Percentiles rank a stretch among this genome's conserved stretches.
Evolutionary conservation across 2,329 filamentous ascomycete species (phyloP).

Genomic region (Aspergillus bombycis): DNA sequence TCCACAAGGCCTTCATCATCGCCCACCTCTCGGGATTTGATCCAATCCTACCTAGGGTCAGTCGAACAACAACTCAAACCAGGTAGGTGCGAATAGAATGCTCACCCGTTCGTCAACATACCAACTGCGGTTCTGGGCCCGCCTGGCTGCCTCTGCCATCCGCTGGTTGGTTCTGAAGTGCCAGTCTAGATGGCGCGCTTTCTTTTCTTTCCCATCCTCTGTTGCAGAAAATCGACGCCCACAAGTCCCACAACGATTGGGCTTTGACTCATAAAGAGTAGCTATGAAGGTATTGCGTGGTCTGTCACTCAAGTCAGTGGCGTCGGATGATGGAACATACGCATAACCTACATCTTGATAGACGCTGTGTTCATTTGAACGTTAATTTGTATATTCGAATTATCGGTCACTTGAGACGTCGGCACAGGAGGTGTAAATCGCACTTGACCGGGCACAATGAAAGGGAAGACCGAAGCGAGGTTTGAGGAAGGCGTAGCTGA

Average conservation of each 20-base stretch:
- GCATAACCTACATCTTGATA: conserved; percentile 68
- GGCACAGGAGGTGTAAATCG: conserved; percentile 40
- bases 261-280: conserved; percentile 76
- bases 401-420: conserved; percentile 36
- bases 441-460: conserved; percentile 42
- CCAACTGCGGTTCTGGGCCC: conserved; percentile 90
- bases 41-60: conserved; percentile 71
- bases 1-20: conserved; percentile 60
- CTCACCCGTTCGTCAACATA: conserved; percentile 85
- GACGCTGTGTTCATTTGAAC: conserved; percentile 66
- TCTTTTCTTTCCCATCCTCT: conserved; percentile 78
- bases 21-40: conserved; percentile 77
- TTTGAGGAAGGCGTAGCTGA: conserved; percentile 41
- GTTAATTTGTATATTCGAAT: conserved; percentile 21
- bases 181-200: conserved; percentile 95
- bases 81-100: conserved; percentile 14
- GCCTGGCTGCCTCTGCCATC: conserved; percentile 81
- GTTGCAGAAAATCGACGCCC: conserved; percentile 82
- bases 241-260: conserved; percentile 88
- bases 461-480: conserved; percentile 44
- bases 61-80: conserved; percentile 4
- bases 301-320: conserved; percentile 46
- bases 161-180: conserved; percentile 93
- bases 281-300: conserved; percentile 75
- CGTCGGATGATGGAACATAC: conserved; percentile 5